Evolutionary conservation across 2,329 filamentous ascomycete species (phyloP), one percentile per base, ranked within the genome.

Genomic region (Botrytis paeoniae): DNA sequence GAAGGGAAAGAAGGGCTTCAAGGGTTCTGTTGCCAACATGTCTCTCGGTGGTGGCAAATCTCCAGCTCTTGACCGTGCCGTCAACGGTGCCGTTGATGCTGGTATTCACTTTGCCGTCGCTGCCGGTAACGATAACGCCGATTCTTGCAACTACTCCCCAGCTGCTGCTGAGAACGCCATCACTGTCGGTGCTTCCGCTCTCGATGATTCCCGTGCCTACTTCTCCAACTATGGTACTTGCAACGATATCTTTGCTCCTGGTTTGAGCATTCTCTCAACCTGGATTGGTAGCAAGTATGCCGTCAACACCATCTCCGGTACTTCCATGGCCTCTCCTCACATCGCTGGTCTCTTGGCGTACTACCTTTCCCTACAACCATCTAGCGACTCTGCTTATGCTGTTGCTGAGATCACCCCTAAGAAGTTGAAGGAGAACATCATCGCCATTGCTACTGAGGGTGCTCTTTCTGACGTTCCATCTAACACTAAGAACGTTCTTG

Each of bases 211-310:
- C 88, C 95, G 96, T 85, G 96, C 96, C 77, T 99, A 98, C 90
- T 99, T 99, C 91, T 99, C 97, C 90, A 99, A 99, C 93, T 98
- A 91, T 84, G 96, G 96, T 84, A 96, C 95, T 89, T 99, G 96
- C 89, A 97, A 95, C 83, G 96, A 99, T 85, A 97, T 99, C 88
- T 99, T 99, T 81, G 96, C 95, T 76, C 96, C 96, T 75, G 96
- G 96, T 81, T 89, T 98, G 81, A 97, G 94, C 91, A 97, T 99
- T 80, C 89, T 93, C 80, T 99, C 96, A 77, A 98, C 96, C 83
- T 99, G 96, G 96, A 97, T 97, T 80, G 96, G 97, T 82, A 95
- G 92, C 89, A 93, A 96, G 85, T 91, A 95, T 81, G 95, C 96
- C 81, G 90, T 94, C 86, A 99, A 99, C 91, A 98, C 94, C 85